Evolutionary conservation across 495 filamentous ascomycete species (phyloP), one percentile per base, ranked within the genome.

Genomic region (Neurospora intermedia): DNA sequence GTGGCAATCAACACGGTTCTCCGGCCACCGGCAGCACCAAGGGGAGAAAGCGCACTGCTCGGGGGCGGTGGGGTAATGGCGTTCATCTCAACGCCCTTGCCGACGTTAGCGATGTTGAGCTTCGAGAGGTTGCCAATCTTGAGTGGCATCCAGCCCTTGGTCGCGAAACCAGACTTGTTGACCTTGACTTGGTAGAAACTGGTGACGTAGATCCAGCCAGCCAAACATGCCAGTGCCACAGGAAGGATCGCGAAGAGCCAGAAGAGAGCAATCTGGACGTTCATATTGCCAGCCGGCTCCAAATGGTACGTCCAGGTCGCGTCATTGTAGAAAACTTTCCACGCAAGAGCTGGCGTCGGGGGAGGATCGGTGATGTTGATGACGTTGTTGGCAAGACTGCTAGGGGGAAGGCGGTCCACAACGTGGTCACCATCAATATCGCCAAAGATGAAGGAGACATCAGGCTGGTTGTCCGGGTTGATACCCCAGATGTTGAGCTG

Each of bases 171-270:
- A 15, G 88, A 78, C 77, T 91, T 85, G 77, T 91, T 92, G 82
- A 92, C 88, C 78, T 91, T 92, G 80, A 92, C 88, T 35, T 87
- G 85, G 80, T 92, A 92, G 80, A 91, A 92, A 23, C 86, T 86
- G 72, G 86, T 86, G 82, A 89, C 85, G 82, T 90, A 92, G 3
- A 87, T 77, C 77, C 84, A 91, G 2, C 88, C 84, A 27, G 84
- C 88, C 16, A 84, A 74, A 1, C 76, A 76, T 11, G 83, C 90
- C 7, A 85, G 85, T 7, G 84, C 7, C 16, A 88, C 73, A 0
- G 90, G 90, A 6, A 91, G 76, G 43, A 89, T 72, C 75, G 81
- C 83, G n/a, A 92, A 81, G 9, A 91, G 79, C 43, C 88, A 77
- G 75, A 86, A 90, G 9, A 92, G 76, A 5, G 82, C 78, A 72